Base-by-base conservation (phyloP, 495 filamentous ascomycete species). In the Pyronema domesticum region DNA sequence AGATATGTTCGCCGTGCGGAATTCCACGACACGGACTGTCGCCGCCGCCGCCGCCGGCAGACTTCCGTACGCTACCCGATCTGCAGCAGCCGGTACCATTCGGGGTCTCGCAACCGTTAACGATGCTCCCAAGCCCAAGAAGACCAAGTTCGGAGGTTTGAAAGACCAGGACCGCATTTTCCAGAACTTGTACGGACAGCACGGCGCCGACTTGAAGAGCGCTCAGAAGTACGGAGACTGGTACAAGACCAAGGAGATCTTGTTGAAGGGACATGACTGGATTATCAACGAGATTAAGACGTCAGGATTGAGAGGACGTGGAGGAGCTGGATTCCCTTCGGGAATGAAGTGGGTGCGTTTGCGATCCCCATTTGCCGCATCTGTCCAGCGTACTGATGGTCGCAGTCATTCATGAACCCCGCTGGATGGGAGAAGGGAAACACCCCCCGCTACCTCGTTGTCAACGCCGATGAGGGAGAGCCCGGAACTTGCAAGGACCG, bases 201-300 rank as follows among this genome's bases (percentile, higher is more conserved):
- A 84, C 76, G 85, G 85, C 33, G 74, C 84, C 44, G 89, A 95
- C 72, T 71, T 98, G 54, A 87, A 89, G 75, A 81, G 76, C 57
- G 86, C 91, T n/a, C 86, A 83, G 85, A 94, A 94, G 73, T 94
- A 89, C 75, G 91, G 91, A 62, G 93, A 98, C 69, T 98, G 91
- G 91, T 77, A 98, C 72, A 94, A 89, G 75, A 98, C 91, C 48
- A 98, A 98, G 76, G 91, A 98, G 70, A 98, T 98, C 46, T 68
- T 98, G 51, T 68, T 85, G 58, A 96, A 98, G 75, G 91, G 91
- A 51, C 82, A 98, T 71, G 91, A 98, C 65, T 98, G 91, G 91
- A 91, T 98, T 65, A 95, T 98, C 60, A 79, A 80, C 51, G 91
- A 98, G 70, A 80, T 98, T 70, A 98, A 95, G 74, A 79, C 86